Base-by-base conservation (phyloP, 805 yeast species). In the Spathaspora girioi region DNA sequence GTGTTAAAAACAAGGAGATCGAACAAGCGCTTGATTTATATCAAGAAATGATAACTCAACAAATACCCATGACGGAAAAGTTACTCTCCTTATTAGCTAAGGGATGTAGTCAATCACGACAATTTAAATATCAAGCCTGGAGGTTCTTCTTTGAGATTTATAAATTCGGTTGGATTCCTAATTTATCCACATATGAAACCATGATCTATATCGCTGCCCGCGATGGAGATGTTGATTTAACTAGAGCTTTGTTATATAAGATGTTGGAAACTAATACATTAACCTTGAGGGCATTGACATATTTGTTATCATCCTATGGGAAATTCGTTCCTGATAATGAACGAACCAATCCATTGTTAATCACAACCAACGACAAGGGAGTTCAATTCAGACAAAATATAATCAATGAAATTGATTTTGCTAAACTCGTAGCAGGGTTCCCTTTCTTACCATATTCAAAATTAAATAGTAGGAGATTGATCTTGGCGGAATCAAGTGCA, bases 401-500 rank as follows among this genome's bases (percentile, higher is more conserved):
- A 7, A 55, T 83, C 6, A 62, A 68, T 8, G 71, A 72, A 17
- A 44, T 50, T 14, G 53, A 49, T 17, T 45, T 47, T n/a, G 29
- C 54, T 11, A 47, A 32, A 18, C 38, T 43, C 5, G 38, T 43
- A 12, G 27, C 48, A 18, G 46, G 26, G 5, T 81, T 90, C 2
- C 97, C 97, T 2, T 80, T 93, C 51, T 69, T 93, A 42, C 92
- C 97, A 1, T 61, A 81, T 1, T 58, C 72, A 0, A 71, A 73
- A 8, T 62, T 87, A 8, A 58, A 59, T 1, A 54, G 70, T 2
- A 54, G 71, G 3, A 53, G 58, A 19, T 77, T 82, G 54, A 67
- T 89, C 1, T 50, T 87, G 43, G 83, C 86, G 0, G 98, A 93
- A 66, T 82, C 93, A 0, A 77, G 82, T 53, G 97, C 97, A 0